phyloP scores from a whole-genome alignment of 768 basidiomycete species.

The Boletus eberwhitei region DNA sequence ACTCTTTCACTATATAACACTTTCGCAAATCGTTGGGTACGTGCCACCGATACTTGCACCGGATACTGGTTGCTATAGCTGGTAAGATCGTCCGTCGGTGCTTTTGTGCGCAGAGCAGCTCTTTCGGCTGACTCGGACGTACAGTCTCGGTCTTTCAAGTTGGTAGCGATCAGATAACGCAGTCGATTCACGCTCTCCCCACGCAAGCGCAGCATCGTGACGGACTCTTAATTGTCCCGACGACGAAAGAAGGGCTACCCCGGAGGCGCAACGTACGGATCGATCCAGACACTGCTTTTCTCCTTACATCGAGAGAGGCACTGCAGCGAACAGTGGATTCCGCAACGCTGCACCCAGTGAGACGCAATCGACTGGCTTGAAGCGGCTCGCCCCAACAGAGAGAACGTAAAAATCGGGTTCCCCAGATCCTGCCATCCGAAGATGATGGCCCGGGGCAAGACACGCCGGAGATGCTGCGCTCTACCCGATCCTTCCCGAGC shows the following conservation, averaged over 20 bases:
- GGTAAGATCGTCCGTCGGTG: not conserved
- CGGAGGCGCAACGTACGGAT: too few relatives aligned
- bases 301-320: not conserved
- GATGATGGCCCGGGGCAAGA: too few relatives aligned
- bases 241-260: not conserved
- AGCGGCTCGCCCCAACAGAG: too few relatives aligned
- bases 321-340: too few relatives aligned
- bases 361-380: too few relatives aligned
- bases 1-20: not conserved
- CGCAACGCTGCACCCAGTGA: too few relatives aligned
- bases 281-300: too few relatives aligned
- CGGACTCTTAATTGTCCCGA: not conserved
- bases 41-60: not conserved
- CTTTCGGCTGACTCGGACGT: too few relatives aligned
- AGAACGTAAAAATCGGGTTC: too few relatives aligned
- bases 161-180: not conserved
- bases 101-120: not conserved
- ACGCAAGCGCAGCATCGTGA: too few relatives aligned
- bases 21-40: not conserved
- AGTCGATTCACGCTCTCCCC: not conserved
- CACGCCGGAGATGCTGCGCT: not conserved
- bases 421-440: too few relatives aligned
- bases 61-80: not conserved
- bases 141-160: too few relatives aligned
- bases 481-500: not conserved